Conservation (phyloP, 2,329 filamentous ascomycete genomes). For the Diplodia intermedia region DNA sequence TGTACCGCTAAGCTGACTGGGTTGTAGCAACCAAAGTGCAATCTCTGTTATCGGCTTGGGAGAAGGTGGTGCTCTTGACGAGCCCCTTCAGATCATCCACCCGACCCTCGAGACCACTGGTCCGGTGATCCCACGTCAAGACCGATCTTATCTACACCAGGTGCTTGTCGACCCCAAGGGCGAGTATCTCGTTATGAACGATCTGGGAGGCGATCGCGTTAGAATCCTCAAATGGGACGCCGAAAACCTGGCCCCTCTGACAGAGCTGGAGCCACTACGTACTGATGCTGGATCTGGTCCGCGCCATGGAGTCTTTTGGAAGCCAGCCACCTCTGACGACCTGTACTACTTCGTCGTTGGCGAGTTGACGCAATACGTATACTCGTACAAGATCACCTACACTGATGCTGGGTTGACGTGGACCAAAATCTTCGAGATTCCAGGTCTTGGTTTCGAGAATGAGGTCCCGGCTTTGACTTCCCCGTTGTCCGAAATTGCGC, state of each 20-base stretch:
- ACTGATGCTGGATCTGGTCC: conserved; percentile 66
- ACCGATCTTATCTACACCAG: conserved; percentile 69
- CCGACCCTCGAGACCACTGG: conserved; percentile 50
- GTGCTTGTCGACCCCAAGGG: conserved; percentile 70
- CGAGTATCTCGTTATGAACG: conserved; percentile 67
- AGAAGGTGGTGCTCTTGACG: conserved; percentile 33
- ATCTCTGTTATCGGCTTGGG: conserved; percentile 45
- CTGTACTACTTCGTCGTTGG: conserved; percentile 63
- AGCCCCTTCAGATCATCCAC: conserved; percentile 51
- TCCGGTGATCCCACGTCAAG: conserved; percentile 56
- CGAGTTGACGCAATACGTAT: conserved; percentile 66
- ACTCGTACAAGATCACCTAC: conserved; percentile 65
- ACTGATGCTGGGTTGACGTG: conserved; percentile 52
- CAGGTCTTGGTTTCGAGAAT: conserved; percentile 43
- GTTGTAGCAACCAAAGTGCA: conserved; percentile 42
- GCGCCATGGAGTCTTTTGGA: conserved; percentile 67
- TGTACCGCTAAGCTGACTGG: not conserved
- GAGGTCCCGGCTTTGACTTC: conserved; percentile 40
- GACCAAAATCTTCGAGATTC: conserved; percentile 58
- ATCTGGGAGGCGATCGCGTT: conserved; percentile 69
- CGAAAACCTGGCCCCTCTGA: conserved; percentile 52
- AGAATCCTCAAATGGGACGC: conserved; percentile 64
- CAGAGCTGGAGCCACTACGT: conserved; percentile 55
- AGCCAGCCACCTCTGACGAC: conserved; percentile 35
- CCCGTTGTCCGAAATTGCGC: conserved; percentile 61